phyloP scores from a whole-genome alignment of 2,329 filamentous ascomycete genomes.

The Huntiella bhutanensis region DNA sequence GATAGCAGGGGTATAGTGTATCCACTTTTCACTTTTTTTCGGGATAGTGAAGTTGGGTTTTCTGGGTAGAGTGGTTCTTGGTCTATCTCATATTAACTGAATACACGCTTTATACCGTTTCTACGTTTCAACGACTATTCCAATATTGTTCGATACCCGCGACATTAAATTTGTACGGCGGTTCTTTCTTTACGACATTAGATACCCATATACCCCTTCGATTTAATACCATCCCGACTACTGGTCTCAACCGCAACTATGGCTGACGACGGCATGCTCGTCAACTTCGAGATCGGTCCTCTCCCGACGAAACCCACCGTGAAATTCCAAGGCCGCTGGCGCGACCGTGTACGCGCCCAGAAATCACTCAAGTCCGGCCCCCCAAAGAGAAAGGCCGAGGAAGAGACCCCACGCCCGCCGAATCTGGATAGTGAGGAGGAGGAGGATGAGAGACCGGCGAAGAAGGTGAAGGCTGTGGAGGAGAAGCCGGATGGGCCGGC shows the following conservation, averaged over 20 bases:
- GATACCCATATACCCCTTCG: no score
- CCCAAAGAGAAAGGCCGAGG: conserved; percentile 21
- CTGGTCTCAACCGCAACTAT: conserved; percentile 26
- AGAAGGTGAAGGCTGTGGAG: conserved; percentile 13
- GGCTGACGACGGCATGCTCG: conserved; percentile 86
- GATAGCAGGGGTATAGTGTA: no score
- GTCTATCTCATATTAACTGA: no score
- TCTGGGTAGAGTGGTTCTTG: no score
- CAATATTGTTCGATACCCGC: no score
- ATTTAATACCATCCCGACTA: no score
- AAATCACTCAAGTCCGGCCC: conserved; percentile 7
- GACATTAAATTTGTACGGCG: no score
- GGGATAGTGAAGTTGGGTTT: no score
- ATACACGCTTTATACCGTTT: no score
- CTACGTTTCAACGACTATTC: no score
- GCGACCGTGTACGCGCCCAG: conserved; percentile 43
- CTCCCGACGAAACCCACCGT: conserved; percentile 40
- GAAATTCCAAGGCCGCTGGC: conserved; percentile 85
- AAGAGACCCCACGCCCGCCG: conserved; percentile 15
- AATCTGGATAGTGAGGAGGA: conserved; percentile 9
- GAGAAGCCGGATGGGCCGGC: not conserved
- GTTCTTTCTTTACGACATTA: no score
- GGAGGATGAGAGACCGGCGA: conserved; percentile 13
- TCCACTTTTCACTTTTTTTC: no score
- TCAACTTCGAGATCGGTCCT: conserved; percentile 73